Percentiles rank a stretch among this genome's conserved stretches.
These are phyloP conservation scores for Trichoderma harzianum DNA, from an alignment of 2,329 filamentous ascomycete genomes.

Conservation along the genomic window DNA sequence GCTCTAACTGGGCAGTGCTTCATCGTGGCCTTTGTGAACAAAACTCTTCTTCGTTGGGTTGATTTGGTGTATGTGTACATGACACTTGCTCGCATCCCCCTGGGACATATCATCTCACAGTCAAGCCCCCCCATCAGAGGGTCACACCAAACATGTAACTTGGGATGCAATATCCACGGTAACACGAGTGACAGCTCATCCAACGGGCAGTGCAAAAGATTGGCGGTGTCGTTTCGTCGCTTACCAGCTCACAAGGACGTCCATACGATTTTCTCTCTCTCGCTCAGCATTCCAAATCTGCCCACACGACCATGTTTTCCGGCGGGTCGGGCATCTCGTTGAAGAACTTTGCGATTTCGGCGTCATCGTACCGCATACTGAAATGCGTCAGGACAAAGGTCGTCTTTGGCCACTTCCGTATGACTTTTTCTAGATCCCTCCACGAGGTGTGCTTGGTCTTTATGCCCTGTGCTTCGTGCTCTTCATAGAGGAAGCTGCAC, in stretches of 20 bases:
- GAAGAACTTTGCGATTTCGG: conserved; percentile 42
- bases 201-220: background rate
- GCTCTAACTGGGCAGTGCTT: background rate
- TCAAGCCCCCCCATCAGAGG: background rate
- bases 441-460: conserved; percentile 48
- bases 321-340: conserved; percentile 37
- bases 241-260: background rate
- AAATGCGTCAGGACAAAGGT: conserved; percentile 48
- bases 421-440: conserved; percentile 43
- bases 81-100: background rate
- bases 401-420: conserved; percentile 41
- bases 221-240: background rate
- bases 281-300: conserved; percentile 35
- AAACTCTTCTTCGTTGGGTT: background rate
- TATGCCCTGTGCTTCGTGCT: conserved; percentile 42
- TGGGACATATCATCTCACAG: background rate
- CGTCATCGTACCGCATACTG: conserved; percentile 43
- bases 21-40: background rate
- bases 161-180: background rate
- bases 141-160: background rate
- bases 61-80: background rate
- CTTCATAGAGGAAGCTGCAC: conserved; percentile 45
- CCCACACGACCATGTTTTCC: conserved; percentile 46
- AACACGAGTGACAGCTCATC: conserved; percentile 3
- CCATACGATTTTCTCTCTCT: background rate